These are phyloP conservation scores for Viola pubescens DNA, from an alignment of 441 rosid species.

Conservation along the genomic window DNA sequence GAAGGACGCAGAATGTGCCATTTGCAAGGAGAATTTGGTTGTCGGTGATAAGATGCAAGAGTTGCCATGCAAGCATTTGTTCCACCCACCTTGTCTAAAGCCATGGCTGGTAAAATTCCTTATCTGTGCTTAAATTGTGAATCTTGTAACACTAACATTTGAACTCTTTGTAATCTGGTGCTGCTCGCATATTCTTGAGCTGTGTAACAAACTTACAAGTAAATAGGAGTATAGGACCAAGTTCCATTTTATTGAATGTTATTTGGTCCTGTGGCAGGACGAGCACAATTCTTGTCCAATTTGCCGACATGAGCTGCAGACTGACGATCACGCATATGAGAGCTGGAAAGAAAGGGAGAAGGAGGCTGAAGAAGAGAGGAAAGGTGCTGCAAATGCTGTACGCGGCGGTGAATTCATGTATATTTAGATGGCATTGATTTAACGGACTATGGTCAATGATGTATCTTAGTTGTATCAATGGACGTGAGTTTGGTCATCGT, in stretches of 20 bases:
- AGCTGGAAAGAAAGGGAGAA: constrained; percentile 85
- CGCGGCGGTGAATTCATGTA: constrained; percentile 91
- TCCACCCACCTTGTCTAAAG: constrained; percentile 87
- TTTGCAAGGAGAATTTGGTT: constrained; percentile 76
- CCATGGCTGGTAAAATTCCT: constrained; percentile 76
- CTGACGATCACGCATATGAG: constrained; percentile 86
- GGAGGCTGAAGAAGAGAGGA: constrained; percentile 83
- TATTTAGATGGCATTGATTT: constrained; percentile 28
- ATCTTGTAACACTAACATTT: background rate
- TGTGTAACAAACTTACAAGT: background rate
- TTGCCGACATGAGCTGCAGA: constrained; percentile 76
- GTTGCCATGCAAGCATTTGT: constrained; percentile 84
- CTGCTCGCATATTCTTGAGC: background rate
- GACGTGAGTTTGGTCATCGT: background rate
- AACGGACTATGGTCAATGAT: no score
- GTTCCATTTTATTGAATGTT: background rate
- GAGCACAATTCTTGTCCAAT: constrained; percentile 95
- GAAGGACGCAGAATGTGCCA: constrained; percentile 68
- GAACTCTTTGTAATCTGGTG: no score
- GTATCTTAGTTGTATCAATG: constrained; percentile 7
- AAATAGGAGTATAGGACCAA: background rate
- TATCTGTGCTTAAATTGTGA: background rate
- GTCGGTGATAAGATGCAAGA: constrained; percentile 85
- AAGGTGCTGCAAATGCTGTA: constrained; percentile 84
- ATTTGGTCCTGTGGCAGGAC: constrained; percentile 36